These are phyloP conservation scores for Colletotrichum australisinense DNA, from an alignment of 2,329 filamentous ascomycete species.

Conservation along the genomic window DNA sequence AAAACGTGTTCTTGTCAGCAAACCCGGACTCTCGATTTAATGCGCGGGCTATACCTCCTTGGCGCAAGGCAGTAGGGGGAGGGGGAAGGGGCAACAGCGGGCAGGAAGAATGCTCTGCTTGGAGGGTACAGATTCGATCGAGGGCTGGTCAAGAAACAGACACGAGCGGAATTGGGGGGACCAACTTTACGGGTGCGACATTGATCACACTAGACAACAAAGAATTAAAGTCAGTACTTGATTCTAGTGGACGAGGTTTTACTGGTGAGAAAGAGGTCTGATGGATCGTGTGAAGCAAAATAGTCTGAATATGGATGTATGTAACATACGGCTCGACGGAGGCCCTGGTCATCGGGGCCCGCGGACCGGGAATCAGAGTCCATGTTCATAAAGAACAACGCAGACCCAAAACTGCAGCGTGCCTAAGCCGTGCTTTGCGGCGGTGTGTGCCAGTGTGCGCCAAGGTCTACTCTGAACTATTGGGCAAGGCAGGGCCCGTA, in stretches of 20 bases:
- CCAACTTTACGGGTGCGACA: slow-evolving; percentile 55
- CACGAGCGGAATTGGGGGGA: slow-evolving; percentile 26
- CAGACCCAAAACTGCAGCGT: not conserved
- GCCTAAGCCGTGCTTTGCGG: not conserved
- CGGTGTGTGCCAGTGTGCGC: not conserved
- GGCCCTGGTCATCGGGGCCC: slow-evolving; percentile 47
- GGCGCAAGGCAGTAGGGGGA: not conserved
- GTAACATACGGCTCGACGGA: slow-evolving; percentile 50
- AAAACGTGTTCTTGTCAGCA: slow-evolving; percentile 29
- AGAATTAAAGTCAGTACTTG: slow-evolving; percentile 33
- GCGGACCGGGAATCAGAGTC: slow-evolving; percentile 35
- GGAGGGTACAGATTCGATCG: not conserved
- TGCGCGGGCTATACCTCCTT: not conserved
- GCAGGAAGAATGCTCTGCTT: not conserved
- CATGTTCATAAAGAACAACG: slow-evolving; percentile 5
- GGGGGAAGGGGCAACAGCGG: not conserved
- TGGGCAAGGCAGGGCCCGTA: not conserved
- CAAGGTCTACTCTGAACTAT: not conserved
- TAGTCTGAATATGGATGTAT: slow-evolving; percentile 12
- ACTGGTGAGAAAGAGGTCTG: not conserved
- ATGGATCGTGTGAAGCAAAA: slow-evolving; percentile 2
- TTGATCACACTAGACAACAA: slow-evolving; percentile 55
- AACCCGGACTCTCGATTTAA: not conserved
- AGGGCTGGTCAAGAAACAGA: not conserved
- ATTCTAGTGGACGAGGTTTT: not conserved